A percentile compares a stretch with the other conserved stretches of the same genome.
Conservation (phyloP, 148 eudicot species). For the Chenopodium quinoa region DNA sequence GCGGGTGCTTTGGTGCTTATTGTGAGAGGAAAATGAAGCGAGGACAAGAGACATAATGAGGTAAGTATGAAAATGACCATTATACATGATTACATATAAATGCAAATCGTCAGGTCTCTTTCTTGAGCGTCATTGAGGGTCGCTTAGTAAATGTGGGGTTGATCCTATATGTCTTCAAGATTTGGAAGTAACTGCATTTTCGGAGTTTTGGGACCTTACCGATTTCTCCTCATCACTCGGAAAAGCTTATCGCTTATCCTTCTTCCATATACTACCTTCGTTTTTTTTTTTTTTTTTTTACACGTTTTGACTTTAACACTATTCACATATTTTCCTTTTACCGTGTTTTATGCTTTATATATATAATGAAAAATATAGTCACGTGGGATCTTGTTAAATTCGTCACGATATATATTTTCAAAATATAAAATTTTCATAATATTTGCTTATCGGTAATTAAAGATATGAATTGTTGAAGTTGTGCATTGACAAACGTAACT, state of each 20-base stretch:
- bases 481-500: too few relatives aligned
- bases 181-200: not conserved
- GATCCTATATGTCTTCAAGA: not conserved
- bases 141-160: not conserved
- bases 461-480: too few relatives aligned
- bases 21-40: not conserved
- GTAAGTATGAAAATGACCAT: not conserved
- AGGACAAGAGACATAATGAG: not conserved
- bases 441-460: too few relatives aligned
- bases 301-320: too few relatives aligned
- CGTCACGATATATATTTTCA: too few relatives aligned
- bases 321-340: too few relatives aligned
- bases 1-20: not conserved
- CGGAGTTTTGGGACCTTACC: not conserved
- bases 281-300: too few relatives aligned
- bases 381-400: too few relatives aligned
- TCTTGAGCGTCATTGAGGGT: conserved; percentile 2
- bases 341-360: too few relatives aligned
- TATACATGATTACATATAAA: too few relatives aligned
- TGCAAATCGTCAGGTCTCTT: not conserved
- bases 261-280: not conserved
- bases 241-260: not conserved
- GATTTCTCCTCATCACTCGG: not conserved
- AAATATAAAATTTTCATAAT: too few relatives aligned
- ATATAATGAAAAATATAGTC: too few relatives aligned